These are phyloP conservation scores for Ceratocystis lukuohia DNA, from an alignment of 2,329 filamentous ascomycete genomes.

Conservation along the genomic window DNA sequence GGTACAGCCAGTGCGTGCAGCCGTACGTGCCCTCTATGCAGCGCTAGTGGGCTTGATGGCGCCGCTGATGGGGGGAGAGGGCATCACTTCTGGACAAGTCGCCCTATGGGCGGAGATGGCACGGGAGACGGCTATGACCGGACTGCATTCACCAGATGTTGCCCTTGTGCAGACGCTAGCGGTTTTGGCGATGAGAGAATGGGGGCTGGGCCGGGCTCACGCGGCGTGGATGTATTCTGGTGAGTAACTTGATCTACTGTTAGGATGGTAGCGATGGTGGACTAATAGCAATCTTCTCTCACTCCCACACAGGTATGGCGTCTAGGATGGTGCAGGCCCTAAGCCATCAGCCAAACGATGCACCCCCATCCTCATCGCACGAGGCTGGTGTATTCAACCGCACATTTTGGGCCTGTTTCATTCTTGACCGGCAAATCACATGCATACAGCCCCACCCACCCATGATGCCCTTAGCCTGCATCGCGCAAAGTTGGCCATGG, in stretches of 20 bases:
- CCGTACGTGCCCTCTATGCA: background rate
- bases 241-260: background rate
- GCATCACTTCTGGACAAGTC: background rate
- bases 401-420: constrained; percentile 35
- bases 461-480: constrained; percentile 28
- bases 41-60: constrained; percentile 6
- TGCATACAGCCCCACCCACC: constrained; percentile 30
- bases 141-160: background rate
- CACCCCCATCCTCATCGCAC: background rate
- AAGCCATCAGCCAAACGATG: background rate
- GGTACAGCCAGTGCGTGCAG: background rate
- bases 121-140: constrained; percentile 2
- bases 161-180: constrained; percentile 4
- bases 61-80: constrained; percentile 3
- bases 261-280: background rate
- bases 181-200: constrained; percentile 8
- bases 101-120: constrained; percentile 1
- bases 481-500: constrained; percentile 26
- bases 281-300: background rate
- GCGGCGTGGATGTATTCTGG: constrained; percentile 15
- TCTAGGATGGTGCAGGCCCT: constrained; percentile 11
- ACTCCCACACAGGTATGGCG: constrained; percentile 6
- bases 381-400: constrained; percentile 14
- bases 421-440: constrained; percentile 34
- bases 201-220: background rate